Evolutionary conservation across 192 early-diverging fungal species (phyloP).

Genomic region (Coemansia sp.): DNA sequence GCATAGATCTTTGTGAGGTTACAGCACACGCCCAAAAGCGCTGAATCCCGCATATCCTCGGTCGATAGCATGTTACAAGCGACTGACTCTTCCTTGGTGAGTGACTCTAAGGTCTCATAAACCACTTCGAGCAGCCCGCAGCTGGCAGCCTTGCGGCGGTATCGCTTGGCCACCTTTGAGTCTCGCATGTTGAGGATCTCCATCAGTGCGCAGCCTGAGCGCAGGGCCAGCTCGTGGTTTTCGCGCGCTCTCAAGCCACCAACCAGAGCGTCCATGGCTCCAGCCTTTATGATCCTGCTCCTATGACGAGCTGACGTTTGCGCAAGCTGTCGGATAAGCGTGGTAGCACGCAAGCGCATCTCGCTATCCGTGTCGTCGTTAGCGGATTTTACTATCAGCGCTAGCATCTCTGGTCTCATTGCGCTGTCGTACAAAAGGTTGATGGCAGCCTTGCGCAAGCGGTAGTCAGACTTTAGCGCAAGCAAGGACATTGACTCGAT

Average conservation of each 20-base stretch:
- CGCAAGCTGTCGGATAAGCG: constrained; percentile 20
- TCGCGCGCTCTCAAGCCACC: constrained; percentile 4
- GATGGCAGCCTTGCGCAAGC: constrained; percentile 15
- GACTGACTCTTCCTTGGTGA: neutral
- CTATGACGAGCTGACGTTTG: constrained; percentile 12
- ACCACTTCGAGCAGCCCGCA: constrained; percentile 19
- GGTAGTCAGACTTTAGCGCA: constrained; percentile 14
- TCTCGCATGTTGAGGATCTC: constrained; percentile 19
- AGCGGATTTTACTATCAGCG: constrained; percentile 11
- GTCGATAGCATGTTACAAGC: too few species aligned
- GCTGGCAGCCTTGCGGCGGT: constrained; percentile 13
- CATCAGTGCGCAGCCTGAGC: constrained; percentile 11
- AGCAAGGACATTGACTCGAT: constrained; percentile 15
- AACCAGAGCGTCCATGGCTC: constrained; percentile 20
- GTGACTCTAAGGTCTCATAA: constrained; percentile 4
- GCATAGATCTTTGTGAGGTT: constrained; percentile 22
- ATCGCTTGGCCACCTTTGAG: neutral
- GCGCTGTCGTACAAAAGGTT: constrained; percentile 33
- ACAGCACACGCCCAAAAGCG: constrained; percentile 15
- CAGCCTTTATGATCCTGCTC: constrained; percentile 5
- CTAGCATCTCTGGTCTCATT: constrained; percentile 11
- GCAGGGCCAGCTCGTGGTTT: constrained; percentile 19
- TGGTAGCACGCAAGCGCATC: constrained; percentile 7
- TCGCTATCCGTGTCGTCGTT: neutral
- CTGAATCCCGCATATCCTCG: neutral